Percentiles rank a stretch among this genome's conserved stretches.
Evolutionary conservation across 2,329 filamentous ascomycete genomes (phyloP).

Genomic region (Botryotinia globosa): DNA sequence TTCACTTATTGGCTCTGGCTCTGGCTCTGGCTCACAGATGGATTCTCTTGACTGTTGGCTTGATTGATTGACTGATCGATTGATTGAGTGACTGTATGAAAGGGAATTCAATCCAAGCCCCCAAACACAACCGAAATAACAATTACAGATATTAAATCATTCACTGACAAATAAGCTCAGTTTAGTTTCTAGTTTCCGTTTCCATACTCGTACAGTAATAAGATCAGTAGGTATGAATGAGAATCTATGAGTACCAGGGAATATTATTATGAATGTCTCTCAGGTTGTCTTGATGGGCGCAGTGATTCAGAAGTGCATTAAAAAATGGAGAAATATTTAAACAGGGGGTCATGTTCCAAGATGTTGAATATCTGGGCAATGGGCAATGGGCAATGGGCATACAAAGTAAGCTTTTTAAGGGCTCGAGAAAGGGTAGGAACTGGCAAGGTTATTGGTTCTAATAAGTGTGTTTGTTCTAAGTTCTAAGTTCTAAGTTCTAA

Average conservation of each 20-base stretch:
- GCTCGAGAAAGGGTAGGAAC: neutral
- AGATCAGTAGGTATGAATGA: neutral
- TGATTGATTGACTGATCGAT: neutral
- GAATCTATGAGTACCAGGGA: neutral
- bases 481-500: neutral
- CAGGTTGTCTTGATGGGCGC: too few species aligned
- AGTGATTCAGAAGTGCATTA: constrained; percentile 9
- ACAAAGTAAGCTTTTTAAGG: neutral
- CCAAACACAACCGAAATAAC: neutral
- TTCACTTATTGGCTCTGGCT: neutral
- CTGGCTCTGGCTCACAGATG: neutral
- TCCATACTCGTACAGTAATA: neutral
- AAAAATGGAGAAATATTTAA: constrained; percentile 3
- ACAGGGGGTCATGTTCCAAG: neutral
- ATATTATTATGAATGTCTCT: neutral
- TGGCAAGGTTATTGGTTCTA: neutral
- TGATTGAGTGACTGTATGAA: neutral
- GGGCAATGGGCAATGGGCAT: too few species aligned
- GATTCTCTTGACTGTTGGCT: neutral
- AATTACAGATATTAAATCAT: neutral
- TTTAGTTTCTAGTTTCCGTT: neutral
- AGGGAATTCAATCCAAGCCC: neutral
- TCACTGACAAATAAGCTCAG: neutral
- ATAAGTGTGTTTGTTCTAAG: neutral
- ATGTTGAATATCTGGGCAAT: neutral